These are phyloP conservation scores for Didymella sp. DNA, from an alignment of 2,329 filamentous ascomycete species.

Conservation along the genomic window DNA sequence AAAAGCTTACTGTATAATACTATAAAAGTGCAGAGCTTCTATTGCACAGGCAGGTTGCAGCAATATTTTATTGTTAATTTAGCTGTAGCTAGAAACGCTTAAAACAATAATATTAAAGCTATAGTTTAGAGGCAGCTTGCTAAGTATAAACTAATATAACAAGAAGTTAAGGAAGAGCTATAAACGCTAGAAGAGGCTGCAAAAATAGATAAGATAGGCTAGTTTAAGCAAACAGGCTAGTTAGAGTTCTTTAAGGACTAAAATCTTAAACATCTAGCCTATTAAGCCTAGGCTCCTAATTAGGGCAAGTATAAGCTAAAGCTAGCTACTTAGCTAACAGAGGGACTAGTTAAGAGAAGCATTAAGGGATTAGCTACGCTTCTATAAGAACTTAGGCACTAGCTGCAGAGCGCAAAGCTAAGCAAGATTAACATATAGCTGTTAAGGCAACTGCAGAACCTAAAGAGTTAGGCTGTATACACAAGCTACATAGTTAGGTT, in stretches of 20 bases:
- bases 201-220: constrained; percentile 1
- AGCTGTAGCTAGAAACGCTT: neutral
- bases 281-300: constrained; percentile 1
- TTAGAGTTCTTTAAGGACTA: neutral
- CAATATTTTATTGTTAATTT: neutral
- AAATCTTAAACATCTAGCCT: neutral
- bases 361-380: constrained; percentile 15
- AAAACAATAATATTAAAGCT: neutral
- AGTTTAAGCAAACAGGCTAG: neutral
- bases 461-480: constrained; percentile 19
- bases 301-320: neutral
- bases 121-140: neutral
- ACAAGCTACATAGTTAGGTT: constrained; percentile 20
- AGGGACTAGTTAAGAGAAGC: constrained; percentile 8
- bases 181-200: neutral
- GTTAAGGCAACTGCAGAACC: constrained; percentile 20
- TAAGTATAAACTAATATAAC: neutral
- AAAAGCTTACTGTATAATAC: neutral
- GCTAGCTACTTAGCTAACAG: constrained; percentile 7
- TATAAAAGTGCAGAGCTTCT: neutral
- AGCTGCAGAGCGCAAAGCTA: constrained; percentile 13
- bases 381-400: constrained; percentile 7
- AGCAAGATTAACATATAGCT: constrained; percentile 3
- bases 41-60: neutral
- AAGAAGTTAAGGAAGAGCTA: neutral